Evolutionary conservation across 2,329 filamentous ascomycete genomes (phyloP).

Genomic region (Teratosphaeria gauchensis): DNA sequence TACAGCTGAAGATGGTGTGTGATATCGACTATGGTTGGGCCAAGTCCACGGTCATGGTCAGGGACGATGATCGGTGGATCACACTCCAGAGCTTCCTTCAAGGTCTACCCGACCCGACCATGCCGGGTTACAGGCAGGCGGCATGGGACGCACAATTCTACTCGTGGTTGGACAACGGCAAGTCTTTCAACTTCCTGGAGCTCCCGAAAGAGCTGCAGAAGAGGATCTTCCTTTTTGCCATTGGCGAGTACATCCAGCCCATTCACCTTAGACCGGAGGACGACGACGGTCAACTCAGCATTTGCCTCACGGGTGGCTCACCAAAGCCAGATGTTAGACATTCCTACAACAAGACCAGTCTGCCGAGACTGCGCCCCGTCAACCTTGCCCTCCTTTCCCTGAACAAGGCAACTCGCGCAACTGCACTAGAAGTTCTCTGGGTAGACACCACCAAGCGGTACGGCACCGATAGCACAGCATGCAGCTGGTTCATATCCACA

Average conservation of each 20-base stretch:
- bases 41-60: slow-evolving; percentile 1
- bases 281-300: background rate
- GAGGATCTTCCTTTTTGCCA: slow-evolving; percentile 2
- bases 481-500: too few species aligned
- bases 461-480: background rate
- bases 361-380: background rate
- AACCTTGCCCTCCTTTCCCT: slow-evolving; percentile 3
- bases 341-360: background rate
- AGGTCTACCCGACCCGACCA: background rate
- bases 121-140: background rate
- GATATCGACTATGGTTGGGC: background rate
- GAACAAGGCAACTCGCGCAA: slow-evolving; percentile 3
- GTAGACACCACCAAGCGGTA: slow-evolving; percentile 6
- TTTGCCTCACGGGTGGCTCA: background rate
- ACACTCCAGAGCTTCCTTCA: background rate
- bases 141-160: background rate
- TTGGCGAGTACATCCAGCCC: slow-evolving; percentile 3
- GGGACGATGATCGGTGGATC: background rate
- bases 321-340: background rate
- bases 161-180: background rate
- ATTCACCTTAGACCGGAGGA: background rate
- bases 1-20: slow-evolving; percentile 4
- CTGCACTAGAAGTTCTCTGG: background rate
- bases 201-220: slow-evolving; percentile 1
- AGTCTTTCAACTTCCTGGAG: background rate